Evolutionary conservation across 139 green algal genomes (phyloP), one percentile per base, ranked within the genome.

Genomic region (Haematococcus sp.): DNA sequence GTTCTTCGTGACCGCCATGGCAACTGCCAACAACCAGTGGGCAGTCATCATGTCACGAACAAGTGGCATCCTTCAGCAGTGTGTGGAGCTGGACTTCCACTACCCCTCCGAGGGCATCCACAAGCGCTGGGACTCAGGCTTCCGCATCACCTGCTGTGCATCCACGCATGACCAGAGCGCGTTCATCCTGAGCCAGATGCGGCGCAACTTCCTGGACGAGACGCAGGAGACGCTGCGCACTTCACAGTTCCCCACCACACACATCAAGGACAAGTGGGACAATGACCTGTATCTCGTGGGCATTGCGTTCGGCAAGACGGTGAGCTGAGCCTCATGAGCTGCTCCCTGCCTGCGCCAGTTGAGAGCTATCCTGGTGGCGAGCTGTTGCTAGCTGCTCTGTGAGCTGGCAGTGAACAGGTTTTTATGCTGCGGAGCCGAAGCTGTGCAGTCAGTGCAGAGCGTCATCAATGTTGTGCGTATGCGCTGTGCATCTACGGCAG

Each of bases 61-160:
- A 70, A 91, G 89, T 19, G 94, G 94, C 70, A 98, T 95, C 81
- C 80, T 96, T 5, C 90, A 33, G 64, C 44, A 72, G 66, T 72
- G 66, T 74, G 95, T 98, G 67, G 95, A 99, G 90, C 88, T 99
- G 68, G 95, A 99, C 86, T 99, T 98, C 86, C 92, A 98, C 86
- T 99, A 99, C 80, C 92, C 95, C 27, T 91, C 74, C n/a, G 95
- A 99, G 86, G 95, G 92, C 77, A 98, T 99, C 78, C 95, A 99
- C 87, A 83, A 92, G 55, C 87, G 95, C 63, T 99, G 95, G 95
- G 95, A 99, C 71, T 84, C 80, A 31, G 95, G 95, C 20, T 99
- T 92, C 83, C 81, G 95, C 32, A 98, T 99, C 78, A 98, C 95
- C 27, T 89, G 88, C 52, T 92, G 86, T 71, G 95, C 91, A 0